Evolutionary conservation across 768 basidiomycete species (phyloP).

Genomic region (Infundibulicybe gibba): DNA sequence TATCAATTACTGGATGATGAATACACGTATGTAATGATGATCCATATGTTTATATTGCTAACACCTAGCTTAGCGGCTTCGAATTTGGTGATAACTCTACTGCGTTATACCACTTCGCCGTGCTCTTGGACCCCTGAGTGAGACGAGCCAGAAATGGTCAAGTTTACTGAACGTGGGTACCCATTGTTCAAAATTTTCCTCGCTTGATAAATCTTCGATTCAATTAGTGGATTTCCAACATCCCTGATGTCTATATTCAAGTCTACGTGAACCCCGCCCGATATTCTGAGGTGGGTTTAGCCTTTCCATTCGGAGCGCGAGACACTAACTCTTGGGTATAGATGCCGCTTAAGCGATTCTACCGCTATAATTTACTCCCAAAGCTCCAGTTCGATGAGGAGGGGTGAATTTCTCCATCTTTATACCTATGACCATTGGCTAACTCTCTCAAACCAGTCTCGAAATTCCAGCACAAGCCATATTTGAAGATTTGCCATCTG

Average conservation of each 20-base stretch:
- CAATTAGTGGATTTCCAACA: slow-evolving; percentile 60
- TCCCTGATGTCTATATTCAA: slow-evolving; percentile 65
- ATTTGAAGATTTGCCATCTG: slow-evolving; percentile 73
- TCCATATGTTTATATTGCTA: slow-evolving; percentile 1
- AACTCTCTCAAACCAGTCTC: slow-evolving; percentile 30
- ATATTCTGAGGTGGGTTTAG: slow-evolving; percentile 57
- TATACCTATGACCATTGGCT: not conserved
- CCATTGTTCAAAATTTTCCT: not conserved
- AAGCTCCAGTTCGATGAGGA: slow-evolving; percentile 58
- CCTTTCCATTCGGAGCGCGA: not conserved
- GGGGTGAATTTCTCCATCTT: slow-evolving; percentile 48
- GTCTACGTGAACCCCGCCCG: slow-evolving; percentile 76
- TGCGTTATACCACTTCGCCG: slow-evolving; percentile 66
- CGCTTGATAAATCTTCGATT: not conserved
- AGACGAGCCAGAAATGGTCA: slow-evolving; percentile 83
- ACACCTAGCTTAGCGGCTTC: slow-evolving; percentile 48
- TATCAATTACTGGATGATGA: slow-evolving; percentile 59
- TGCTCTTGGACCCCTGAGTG: slow-evolving; percentile 86
- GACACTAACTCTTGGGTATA: slow-evolving; percentile 23
- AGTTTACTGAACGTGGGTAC: slow-evolving; percentile 64
- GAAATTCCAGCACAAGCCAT: slow-evolving; percentile 55
- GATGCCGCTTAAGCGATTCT: slow-evolving; percentile 92
- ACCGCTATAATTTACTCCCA: slow-evolving; percentile 69
- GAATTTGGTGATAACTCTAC: slow-evolving; percentile 62
- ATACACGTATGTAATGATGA: slow-evolving; percentile 52